Percentiles rank a stretch among this genome's conserved stretches.
Evolutionary conservation across 257 asterid species (phyloP).

Genomic region (Buddleja alternifolia): DNA sequence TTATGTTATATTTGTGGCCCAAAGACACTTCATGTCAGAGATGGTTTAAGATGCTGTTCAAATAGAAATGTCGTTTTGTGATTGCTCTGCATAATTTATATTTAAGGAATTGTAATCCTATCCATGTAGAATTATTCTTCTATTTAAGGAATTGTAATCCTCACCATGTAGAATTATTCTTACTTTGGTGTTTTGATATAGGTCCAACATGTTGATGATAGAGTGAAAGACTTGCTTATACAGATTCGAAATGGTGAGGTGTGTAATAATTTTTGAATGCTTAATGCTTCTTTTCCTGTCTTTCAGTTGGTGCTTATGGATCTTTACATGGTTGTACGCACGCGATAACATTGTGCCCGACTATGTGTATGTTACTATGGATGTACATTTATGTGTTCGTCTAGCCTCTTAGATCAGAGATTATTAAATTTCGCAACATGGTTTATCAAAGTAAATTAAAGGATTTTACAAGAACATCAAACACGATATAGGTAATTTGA

Average conservation of each 20-base stretch:
- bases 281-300: constrained; percentile 6
- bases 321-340: constrained; percentile 2
- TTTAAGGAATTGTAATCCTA: background rate
- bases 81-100: background rate
- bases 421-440: background rate
- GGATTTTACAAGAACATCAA: too few species aligned
- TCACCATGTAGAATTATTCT: background rate
- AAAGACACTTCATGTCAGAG: background rate
- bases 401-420: constrained; percentile 4
- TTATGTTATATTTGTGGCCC: background rate
- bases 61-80: background rate
- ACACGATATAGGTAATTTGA: too few species aligned
- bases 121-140: background rate
- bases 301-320: constrained; percentile 10
- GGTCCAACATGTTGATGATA: constrained; percentile 79
- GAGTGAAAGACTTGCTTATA: constrained; percentile 60
- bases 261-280: constrained; percentile 26
- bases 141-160: background rate
- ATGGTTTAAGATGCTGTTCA: background rate
- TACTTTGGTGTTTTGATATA: constrained; percentile 29
- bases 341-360: too few species aligned
- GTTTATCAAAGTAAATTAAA: too few species aligned
- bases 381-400: too few species aligned
- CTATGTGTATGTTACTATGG: too few species aligned
- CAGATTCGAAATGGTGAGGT: constrained; percentile 80